Evolutionary conservation across 1,284 basidiomycete species (phyloP), one percentile per base, ranked within the genome.

Genomic region (Ceratobasidium sp.): DNA sequence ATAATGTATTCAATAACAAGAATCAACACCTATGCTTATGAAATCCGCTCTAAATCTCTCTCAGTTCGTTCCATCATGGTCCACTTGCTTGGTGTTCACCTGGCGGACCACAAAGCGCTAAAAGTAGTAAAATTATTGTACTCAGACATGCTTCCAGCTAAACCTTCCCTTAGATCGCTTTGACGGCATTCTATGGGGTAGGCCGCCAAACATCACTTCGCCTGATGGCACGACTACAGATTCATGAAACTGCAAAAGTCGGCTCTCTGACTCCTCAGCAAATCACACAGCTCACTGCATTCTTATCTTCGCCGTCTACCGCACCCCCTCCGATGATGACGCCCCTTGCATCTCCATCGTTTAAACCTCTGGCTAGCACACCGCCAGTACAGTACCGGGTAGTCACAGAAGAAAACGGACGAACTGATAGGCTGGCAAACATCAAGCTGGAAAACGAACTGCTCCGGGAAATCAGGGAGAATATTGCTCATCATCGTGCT

Each of bases 401-500:
- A 32, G 34, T 57, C 36, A 72, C 57, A 46, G 58, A 32, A 55
- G 64, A 46, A 65, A 74, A 36, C 50, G 67, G 61, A 32, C 67
- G 39, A 53, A 45, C 74, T 12, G 92, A 94, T 79, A 85, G 87
- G 1, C 82, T 97, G 74, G 86, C 87, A 76, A 85, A 86, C 64
- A 81, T 97, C 76, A 89, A 88, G 81, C 89, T 96, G 76, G 94
- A 96, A 82, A 85, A 89, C 26, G 95, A 97, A 79, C 83, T 95
- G 77, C 87, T 85, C 78, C 85, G 92, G 75, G 87, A 92, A 78
- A 84, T 94, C 76, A 86, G 87, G 80, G 94, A 94, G 78, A 95
- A 96, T 79, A 94, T 97, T 80, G 89, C 88, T 9, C 95, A 96
- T 81, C 91, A 95, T 80, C 85, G 93, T 74, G 91, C 90, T 84